Conservation (phyloP, 129 eudicot species). For the Flaveria trinervia region DNA sequence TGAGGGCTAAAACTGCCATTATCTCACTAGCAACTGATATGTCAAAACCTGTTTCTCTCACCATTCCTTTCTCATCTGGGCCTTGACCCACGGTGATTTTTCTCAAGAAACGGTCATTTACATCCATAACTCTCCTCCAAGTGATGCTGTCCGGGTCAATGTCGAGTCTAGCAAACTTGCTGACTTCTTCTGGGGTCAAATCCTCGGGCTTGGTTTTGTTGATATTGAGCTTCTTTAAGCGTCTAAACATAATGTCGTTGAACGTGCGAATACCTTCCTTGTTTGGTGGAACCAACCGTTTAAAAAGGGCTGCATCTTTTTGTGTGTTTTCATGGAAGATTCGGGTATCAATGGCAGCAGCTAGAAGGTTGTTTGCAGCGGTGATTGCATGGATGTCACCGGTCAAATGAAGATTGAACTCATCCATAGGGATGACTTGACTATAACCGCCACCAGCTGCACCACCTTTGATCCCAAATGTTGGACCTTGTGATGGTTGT, state of each 20-base stretch:
- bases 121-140: conserved; percentile 98
- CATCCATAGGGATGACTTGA: conserved; percentile 99
- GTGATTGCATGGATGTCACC: conserved; percentile 98
- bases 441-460: conserved; percentile 99
- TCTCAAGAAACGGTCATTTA: conserved; percentile 88
- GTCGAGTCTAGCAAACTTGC: conserved; percentile 86
- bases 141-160: conserved; percentile 84
- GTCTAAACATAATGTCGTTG: conserved; percentile 72
- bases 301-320: conserved; percentile 73
- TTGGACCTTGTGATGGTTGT: conserved; percentile 99
- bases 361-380: conserved; percentile 92
- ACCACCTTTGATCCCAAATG: conserved; percentile 97
- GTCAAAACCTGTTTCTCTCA: conserved; percentile 89
- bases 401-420: conserved; percentile 93
- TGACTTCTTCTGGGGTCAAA: conserved; percentile 75
- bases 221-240: conserved; percentile 81
- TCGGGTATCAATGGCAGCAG: conserved; percentile 86
- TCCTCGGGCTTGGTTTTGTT: conserved; percentile 71
- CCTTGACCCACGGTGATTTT: conserved; percentile 93
- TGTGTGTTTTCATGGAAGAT: conserved; percentile 87
- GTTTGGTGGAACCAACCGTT: conserved; percentile 73
- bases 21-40: conserved; percentile 97
- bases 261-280: conserved; percentile 70
- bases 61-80: conserved; percentile 93
- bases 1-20: conserved; percentile 95